Base-by-base conservation (phyloP, 2,329 filamentous ascomycete species). In the Beauveria varroae region DNA sequence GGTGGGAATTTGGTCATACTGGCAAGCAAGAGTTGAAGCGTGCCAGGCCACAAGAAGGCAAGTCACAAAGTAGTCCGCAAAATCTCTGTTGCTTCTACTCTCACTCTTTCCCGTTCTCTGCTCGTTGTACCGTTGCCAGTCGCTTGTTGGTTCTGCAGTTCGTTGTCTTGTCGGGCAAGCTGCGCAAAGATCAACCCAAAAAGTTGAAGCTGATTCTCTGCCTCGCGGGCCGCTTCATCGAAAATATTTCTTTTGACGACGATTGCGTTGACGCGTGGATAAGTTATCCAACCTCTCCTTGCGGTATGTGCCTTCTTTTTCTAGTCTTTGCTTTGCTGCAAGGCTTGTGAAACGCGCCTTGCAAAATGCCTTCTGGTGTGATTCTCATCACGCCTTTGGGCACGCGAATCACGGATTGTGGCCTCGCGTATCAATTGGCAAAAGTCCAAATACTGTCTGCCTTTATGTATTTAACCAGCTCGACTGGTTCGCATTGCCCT, bases 241-340 rank as follows among this genome's bases (percentile, higher is more conserved):
- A 34, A 34, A 14, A 34, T 14, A 0, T 34, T 34, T 34, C 4
- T 3, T 4, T 1, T 30, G 10, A 12, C 10, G 3, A 30, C 9
- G 3, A 30, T 30, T 30, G 30, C 10, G 30, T 30, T 30, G 10
- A 30, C 30, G 10, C 30, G 30, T 1, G 3, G 30, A 5, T 12
- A 34, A 34, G 10, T 12, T 14, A 14, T 12, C 12, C 1, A 14
- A 12, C 10, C 30, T 47, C 40, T 53, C 49, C 57, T 59, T 52
- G 20, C 57, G 49, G 47, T 53, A 46, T 59, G 24, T n/a, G 57
- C 46, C n/a, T 59, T 59, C 49, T 30, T 2, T 30, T n/a, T 46
- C 10, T 4, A 60, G 57, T 12, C 47, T 60, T 60, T 53, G 24
- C 57, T 60, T n/a, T 53, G 14, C 46, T 52, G 8, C 3, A 44